Conservation (phyloP, 2,329 filamentous ascomycete genomes). For the Clarireedia sp. region DNA sequence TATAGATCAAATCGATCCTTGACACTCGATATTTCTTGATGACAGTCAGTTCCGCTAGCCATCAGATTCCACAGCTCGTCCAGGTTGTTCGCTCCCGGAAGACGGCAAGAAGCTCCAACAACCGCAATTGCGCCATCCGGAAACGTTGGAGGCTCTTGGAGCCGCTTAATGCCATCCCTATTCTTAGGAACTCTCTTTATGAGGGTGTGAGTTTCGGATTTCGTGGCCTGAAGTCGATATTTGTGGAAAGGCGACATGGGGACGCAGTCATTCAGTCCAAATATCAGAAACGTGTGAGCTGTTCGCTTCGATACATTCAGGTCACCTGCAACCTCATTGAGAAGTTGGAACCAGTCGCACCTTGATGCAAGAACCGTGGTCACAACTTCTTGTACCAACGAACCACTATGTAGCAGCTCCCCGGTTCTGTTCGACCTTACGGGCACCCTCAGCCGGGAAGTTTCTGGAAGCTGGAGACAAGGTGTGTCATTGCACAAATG, state of each 20-base stretch:
- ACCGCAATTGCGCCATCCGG: constrained; percentile 35
- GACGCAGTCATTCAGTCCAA: constrained; percentile 1
- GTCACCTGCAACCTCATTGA: constrained; percentile 5
- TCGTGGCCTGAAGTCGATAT: not conserved
- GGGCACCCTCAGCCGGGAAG: not conserved
- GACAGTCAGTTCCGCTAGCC: constrained; percentile 46
- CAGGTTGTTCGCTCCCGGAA: constrained; percentile 41
- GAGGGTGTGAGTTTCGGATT: not conserved
- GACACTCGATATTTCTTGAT: constrained; percentile 20
- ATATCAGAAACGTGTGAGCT: not conserved
- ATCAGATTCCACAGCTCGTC: constrained; percentile 68
- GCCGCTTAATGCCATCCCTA: not conserved
- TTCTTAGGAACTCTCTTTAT: not conserved
- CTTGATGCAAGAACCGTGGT: constrained; percentile 6
- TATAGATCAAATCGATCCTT: constrained; percentile 11
- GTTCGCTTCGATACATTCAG: not conserved
- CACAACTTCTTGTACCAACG: not conserved
- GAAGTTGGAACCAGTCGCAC: constrained; percentile 11
- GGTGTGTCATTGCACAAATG: not conserved
- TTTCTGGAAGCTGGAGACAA: not conserved
- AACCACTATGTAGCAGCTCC: not conserved
- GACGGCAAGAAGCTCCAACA: constrained; percentile 43
- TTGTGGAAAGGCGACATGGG: not conserved
- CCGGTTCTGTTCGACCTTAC: constrained; percentile 4
- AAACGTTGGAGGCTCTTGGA: not conserved